A percentile compares a stretch with the other conserved stretches of the same genome.
Evolutionary conservation across 2,329 filamentous ascomycete genomes (phyloP).

Genomic region (Cladobotryum protrusum): DNA sequence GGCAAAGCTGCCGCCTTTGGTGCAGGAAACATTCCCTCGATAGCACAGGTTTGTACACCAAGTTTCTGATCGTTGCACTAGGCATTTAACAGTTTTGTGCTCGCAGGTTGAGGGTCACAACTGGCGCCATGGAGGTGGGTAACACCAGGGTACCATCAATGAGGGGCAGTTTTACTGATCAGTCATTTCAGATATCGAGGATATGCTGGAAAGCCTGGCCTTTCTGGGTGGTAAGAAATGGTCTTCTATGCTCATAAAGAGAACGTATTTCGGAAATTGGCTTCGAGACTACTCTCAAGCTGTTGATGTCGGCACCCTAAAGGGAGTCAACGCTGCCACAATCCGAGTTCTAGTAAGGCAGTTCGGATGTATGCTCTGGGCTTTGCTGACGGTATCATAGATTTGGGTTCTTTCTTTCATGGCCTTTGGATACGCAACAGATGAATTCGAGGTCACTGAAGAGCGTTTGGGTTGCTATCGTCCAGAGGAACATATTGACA

Average conservation of each 20-base stretch:
- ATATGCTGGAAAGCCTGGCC: conserved; percentile 70
- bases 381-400: conserved; percentile 25
- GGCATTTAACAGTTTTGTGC: conserved; percentile 10
- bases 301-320: conserved; percentile 72
- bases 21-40: conserved; percentile 66
- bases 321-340: conserved; percentile 70
- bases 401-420: conserved; percentile 78
- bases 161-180: not conserved
- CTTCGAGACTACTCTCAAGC: conserved; percentile 80
- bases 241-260: conserved; percentile 70
- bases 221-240: conserved; percentile 80
- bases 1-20: conserved; percentile 56
- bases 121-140: conserved; percentile 59
- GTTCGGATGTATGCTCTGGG: not conserved
- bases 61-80: not conserved
- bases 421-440: conserved; percentile 78
- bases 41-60: conserved; percentile 36
- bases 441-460: conserved; percentile 76
- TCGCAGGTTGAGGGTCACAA: conserved; percentile 60
- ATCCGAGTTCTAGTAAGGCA: conserved; percentile 61
- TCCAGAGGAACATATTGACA: conserved; percentile 69
- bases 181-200: conserved; percentile 59
- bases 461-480: conserved; percentile 76
- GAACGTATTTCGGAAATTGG: conserved; percentile 84
- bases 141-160: not conserved